Evolutionary conservation across 2,329 filamentous ascomycete species (phyloP).

Genomic region (Ophioceras dolichostomum): DNA sequence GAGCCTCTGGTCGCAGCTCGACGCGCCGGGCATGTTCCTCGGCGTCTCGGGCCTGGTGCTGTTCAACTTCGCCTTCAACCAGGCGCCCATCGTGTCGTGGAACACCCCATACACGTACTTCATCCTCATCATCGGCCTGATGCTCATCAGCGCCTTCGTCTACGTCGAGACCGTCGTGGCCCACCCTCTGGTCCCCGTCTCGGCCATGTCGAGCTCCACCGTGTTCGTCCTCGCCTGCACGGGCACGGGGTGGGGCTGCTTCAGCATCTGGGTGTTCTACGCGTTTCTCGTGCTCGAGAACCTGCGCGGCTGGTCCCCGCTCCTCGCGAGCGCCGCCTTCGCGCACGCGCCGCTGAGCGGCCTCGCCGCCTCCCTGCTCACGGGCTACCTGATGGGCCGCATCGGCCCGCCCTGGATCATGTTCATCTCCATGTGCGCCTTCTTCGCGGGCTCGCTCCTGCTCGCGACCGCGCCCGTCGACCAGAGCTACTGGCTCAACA

Average conservation of each 20-base stretch:
- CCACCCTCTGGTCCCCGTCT: constrained; percentile 38
- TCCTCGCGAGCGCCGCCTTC: constrained; percentile 31
- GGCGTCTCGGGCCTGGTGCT: constrained; percentile 39
- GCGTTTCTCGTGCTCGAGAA: constrained; percentile 23
- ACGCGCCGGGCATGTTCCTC: constrained; percentile 12
- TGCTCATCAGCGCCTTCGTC: constrained; percentile 36
- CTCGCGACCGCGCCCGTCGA: constrained; percentile 33
- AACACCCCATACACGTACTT: constrained; percentile 34
- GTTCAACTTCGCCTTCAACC: constrained; percentile 48
- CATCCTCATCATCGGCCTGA: constrained; percentile 35
- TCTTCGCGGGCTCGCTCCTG: constrained; percentile 28
- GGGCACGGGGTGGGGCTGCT: constrained; percentile 27
- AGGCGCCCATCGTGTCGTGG: constrained; percentile 42
- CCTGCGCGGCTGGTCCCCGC: constrained; percentile 22
- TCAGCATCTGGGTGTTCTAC: constrained; percentile 28
- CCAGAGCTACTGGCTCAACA: constrained; percentile 52
- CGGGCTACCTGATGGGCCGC: constrained; percentile 26
- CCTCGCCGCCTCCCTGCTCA: constrained; percentile 29
- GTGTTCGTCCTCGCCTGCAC: constrained; percentile 36
- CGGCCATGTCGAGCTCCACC: constrained; percentile 28
- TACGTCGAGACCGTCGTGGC: constrained; percentile 29
- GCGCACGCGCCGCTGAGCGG: constrained; percentile 30
- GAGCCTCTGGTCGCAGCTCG: constrained; percentile 13
- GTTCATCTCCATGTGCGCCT: constrained; percentile 28
- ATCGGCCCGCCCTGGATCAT: constrained; percentile 27